Evolutionary conservation across 805 yeast species (phyloP), one percentile per base, ranked within the genome.

Genomic region (Saturnispora gosingensis): DNA sequence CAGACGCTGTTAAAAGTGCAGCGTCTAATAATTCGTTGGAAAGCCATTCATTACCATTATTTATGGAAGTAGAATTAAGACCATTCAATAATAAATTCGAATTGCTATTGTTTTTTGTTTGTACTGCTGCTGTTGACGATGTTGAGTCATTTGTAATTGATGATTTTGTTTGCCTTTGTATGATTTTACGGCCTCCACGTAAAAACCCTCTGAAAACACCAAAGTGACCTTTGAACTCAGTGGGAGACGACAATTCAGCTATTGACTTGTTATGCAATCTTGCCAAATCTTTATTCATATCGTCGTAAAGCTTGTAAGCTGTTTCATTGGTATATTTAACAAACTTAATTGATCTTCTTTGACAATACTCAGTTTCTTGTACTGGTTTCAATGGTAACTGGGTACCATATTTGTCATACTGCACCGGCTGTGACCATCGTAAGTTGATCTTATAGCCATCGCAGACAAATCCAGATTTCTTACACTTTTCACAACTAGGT

Each of bases 381-480:
- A 46, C 65, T 49, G 55, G 62, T 30, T 59, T 60, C n/a, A 57
- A 54, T 1, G 70, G 67, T 25, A 72, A 42, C 45, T 70, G 75
- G 27, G 59, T 58, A 0, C 82, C 82, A 52, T 68, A 73, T 42
- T 61, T 64, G 55, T 78, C 78, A 53, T 77, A 80, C 46, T 67
- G 66, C 4, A 78, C 65, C 0, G 87, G 85, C 13, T 66, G 67
- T n/a, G 77, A 73, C 96, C 96, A 89, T 54, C 89, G 70, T 30
- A 89, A 75, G 58, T 84, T 85, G 52, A 89, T 83, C 54, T 80
- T 86, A 61, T 88, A 89, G 0, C 96, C 97, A 28, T 83, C 88
- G 61, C 97, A 89, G 3, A 72, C 69, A 27, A 85, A 63, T 0
- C 83, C 81, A 0, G 87, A 75, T 59, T 80, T 82, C 40, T 71